A percentile compares a stretch with the other conserved stretches of the same genome.
These are phyloP conservation scores for Pisolithus tinctorius DNA, from an alignment of 768 basidiomycete species.

Conservation along the genomic window DNA sequence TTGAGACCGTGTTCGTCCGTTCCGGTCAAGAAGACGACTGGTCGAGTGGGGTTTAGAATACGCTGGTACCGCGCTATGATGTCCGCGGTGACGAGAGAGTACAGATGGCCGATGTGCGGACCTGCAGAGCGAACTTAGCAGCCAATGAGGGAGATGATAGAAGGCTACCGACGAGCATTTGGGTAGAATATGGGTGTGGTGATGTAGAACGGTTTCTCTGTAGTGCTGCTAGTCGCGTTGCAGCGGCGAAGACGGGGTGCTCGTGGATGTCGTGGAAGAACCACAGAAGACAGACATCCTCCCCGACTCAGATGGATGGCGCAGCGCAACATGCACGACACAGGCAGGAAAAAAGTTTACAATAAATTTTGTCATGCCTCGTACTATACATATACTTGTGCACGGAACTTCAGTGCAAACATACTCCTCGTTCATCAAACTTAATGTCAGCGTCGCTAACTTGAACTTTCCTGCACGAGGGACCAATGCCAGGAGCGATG, in stretches of 20 bases:
- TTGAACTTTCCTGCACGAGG: constrained; percentile 17
- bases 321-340: constrained; percentile 1
- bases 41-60: constrained; percentile 43
- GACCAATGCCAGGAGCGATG: too few relatives aligned
- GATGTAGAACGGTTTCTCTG: constrained; percentile 65
- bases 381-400: too few relatives aligned
- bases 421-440: too few relatives aligned
- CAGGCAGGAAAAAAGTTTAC: not conserved
- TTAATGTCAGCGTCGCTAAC: too few relatives aligned
- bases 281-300: not conserved
- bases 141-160: not conserved
- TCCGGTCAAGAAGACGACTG: constrained; percentile 65
- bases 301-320: not conserved
- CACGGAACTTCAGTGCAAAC: too few relatives aligned
- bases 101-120: constrained; percentile 87
- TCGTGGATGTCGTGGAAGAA: not conserved
- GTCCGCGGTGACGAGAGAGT: constrained; percentile 74
- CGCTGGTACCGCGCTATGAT: constrained; percentile 68
- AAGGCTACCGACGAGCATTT: constrained; percentile 56
- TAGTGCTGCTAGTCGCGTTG: constrained; percentile 10
- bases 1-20: constrained; percentile 93
- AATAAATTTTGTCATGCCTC: too few relatives aligned
- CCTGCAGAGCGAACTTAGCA: constrained; percentile 24
- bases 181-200: constrained; percentile 96
- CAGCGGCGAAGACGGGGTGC: constrained; percentile 4